Evolutionary conservation across 2,329 filamentous ascomycete genomes (phyloP), one percentile per base, ranked within the genome.

Genomic region (Ophiostoma montium): DNA sequence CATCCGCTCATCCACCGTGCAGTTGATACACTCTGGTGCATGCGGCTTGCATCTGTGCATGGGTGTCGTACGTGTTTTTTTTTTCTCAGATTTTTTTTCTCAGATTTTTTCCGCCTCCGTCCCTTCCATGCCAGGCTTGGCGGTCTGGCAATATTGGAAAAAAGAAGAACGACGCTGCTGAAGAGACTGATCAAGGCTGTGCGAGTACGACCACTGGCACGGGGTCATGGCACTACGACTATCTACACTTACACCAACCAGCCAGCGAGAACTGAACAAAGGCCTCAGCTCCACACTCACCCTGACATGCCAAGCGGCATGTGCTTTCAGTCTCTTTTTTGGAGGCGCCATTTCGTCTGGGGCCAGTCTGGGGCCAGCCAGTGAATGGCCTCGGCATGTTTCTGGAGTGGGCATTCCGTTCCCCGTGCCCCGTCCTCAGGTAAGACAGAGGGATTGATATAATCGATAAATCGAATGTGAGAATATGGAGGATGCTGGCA

Each of bases 241-340:
- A 27, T 5, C 23, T 39, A n/a, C 10, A 39, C 18, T 39, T 39
- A 7, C 18, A 39, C 36, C 18, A 9, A 9, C 36, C 18, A 19
- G 10, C 18, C n/a, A 50, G 30, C 42, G 35, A 32, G 15, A 30
- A 35, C n/a, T 23, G 5, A 39, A 41, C 39, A 36, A 45, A 36
- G 35, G 33, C 27, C 16, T 38, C 12, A n/a, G 35, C 15, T 42
- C 35, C 38, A 44, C 46, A 23, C 5, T 30, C 39, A 5, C 47
- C 43, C 46, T 49, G 46, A 46, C 42, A 41, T 23, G 42, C 35
- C 46, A 49, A 47, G 41, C 36, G 46, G 23, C 23, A 27, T 27
- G 23, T 27, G 23, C 23, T 27, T 27, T 27, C 8, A 8, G 23
- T 5, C 4, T 27, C 4, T 27, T 27, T 27, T 27, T 8, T 27